Conservation (phyloP, 257 asterid genomes). For the Orobanche coerulescens region DNA sequence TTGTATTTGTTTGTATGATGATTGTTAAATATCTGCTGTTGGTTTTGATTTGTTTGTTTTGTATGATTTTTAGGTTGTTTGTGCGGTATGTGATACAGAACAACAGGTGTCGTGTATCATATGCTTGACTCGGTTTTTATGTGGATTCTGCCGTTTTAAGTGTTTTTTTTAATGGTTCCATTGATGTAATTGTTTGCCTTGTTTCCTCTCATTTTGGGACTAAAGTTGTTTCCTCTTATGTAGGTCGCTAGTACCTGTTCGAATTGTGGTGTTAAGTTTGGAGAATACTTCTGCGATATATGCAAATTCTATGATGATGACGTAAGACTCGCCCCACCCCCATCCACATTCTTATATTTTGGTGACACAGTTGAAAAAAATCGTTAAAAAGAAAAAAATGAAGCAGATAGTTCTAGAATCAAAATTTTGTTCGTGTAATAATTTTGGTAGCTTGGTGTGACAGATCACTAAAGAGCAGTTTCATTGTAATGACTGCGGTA, state of each 20-base stretch:
- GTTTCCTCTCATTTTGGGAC: constrained; percentile 34
- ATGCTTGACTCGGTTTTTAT: not conserved
- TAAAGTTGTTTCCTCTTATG: constrained; percentile 12
- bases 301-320: constrained; percentile 86
- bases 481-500: constrained; percentile 88
- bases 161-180: constrained; percentile 8
- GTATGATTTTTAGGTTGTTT: constrained; percentile 37
- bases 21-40: not conserved
- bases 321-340: constrained; percentile 30
- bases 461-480: constrained; percentile 64
- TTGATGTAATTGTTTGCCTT: constrained; percentile 14
- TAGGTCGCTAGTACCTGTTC: constrained; percentile 62
- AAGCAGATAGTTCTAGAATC: constrained; percentile 13
- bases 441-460: constrained; percentile 23
- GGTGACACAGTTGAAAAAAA: not conserved
- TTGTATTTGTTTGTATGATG: not conserved
- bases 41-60: not conserved
- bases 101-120: constrained; percentile 34
- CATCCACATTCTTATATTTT: constrained; percentile 13
- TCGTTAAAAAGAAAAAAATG: not conserved
- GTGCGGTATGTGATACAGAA: constrained; percentile 53
- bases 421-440: constrained; percentile 14
- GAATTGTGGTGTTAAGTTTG: constrained; percentile 73
- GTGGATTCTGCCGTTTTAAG: not conserved
- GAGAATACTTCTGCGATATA: constrained; percentile 74